Base-by-base conservation (phyloP, 306 rosid genomes). In the Purshia tridentata region DNA sequence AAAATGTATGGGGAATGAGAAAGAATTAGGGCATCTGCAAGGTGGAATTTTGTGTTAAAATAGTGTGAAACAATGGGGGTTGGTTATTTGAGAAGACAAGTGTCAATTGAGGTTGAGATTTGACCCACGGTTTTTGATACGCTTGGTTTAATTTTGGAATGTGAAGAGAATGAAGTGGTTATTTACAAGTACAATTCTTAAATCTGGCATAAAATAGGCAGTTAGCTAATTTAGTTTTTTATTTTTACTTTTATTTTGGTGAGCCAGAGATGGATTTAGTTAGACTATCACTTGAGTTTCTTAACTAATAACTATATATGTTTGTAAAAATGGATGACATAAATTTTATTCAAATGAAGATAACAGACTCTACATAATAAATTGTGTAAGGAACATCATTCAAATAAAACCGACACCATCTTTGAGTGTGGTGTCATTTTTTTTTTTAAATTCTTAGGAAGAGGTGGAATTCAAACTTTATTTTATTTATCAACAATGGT, bases 31-130 rank as follows among this genome's bases (percentile, higher is more conserved):
- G 67, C 14, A 40, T 6, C 22, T 61, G 23, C 67, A 16, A 61
- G 67, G 67, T 61, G 67, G 67, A 61, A 44, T 5, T 37, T 61
- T 61, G 67, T 37, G 47, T 16, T 5, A 37, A 61, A 61, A 61
- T 47, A 39, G 67, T 47, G 45, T 61, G 16, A 20, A 39, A 59
- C 5, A 59, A 51, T 51, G 65, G 45, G 45, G 45, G 65, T 39
- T n/a, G 13, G 67, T 39, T 61, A 61, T 39, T 40, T 61, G 67
- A 16, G 67, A 16, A 39, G 14, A 39, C 14, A 39, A 40, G 4
- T 0, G 45, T 3, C 44, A 13, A 59, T 14, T 16, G 23, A 11
- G n/a, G 42, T 15, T 61, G 46, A 2, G 7, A 23, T 61, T 61
- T 61, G 67, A 61, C 67, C 67, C 23, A 16, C 14, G 67, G 47